phyloP scores from a whole-genome alignment of 129 eudicot genomes.

The Flaveria linearis region DNA sequence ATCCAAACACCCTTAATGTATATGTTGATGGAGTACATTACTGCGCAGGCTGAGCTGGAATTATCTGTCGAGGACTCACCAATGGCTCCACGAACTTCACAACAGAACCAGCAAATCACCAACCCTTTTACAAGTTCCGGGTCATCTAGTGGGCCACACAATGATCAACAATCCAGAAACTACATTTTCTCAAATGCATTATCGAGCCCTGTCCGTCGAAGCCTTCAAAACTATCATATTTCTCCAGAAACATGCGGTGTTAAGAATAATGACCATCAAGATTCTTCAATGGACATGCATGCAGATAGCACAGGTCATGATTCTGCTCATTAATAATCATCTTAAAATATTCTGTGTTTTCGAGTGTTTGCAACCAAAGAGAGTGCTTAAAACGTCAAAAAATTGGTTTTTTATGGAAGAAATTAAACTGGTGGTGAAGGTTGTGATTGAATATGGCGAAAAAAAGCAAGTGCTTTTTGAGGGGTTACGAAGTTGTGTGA shows the following conservation, averaged over 20 bases:
- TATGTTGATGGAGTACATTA: not conserved
- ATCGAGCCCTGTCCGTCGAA: conserved; percentile 53
- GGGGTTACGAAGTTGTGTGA: conserved; percentile 28
- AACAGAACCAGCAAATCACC: conserved; percentile 33
- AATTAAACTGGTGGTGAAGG: conserved; percentile 26
- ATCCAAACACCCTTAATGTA: not conserved
- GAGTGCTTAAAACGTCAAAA: conserved; percentile 6
- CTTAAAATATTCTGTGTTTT: conserved; percentile 8
- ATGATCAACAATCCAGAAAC: conserved; percentile 44
- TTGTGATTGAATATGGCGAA: conserved; percentile 17
- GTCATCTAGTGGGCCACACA: conserved; percentile 35
- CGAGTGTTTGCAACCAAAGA: conserved; percentile 5
- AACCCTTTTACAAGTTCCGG: conserved; percentile 33
- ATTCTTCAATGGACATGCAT: conserved; percentile 55
- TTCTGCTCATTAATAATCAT: conserved; percentile 35
- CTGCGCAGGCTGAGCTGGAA: conserved; percentile 42
- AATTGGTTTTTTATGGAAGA: not conserved
- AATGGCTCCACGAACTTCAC: conserved; percentile 32
- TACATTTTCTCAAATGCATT: conserved; percentile 54
- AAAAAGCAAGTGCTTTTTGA: conserved; percentile 6
- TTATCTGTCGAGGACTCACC: conserved; percentile 38
- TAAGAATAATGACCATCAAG: conserved; percentile 29
- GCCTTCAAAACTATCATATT: conserved; percentile 54
- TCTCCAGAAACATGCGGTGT: conserved; percentile 36
- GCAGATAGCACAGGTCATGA: conserved; percentile 50